Evolutionary conservation across 768 basidiomycete species (phyloP).

Genomic region (Pleurotus pulmonarius): DNA sequence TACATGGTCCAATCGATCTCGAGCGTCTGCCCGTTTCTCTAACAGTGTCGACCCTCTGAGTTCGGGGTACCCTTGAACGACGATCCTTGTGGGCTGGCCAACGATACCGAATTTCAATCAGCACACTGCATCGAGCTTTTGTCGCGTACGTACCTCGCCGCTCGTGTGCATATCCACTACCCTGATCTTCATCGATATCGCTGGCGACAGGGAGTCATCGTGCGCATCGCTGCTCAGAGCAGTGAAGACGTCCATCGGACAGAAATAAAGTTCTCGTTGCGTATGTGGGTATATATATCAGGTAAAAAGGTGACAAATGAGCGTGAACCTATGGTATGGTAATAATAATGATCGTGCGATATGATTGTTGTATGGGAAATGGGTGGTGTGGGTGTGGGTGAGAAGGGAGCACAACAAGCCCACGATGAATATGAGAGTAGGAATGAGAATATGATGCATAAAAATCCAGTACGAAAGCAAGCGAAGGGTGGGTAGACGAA

Average conservation of each 20-base stretch:
- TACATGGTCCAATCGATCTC: conserved; percentile 15
- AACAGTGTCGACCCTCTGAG: conserved; percentile 29
- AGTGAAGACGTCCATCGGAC: conserved; percentile 16
- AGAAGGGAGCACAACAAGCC: too few species aligned
- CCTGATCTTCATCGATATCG: conserved; percentile 18
- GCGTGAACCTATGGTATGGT: background rate
- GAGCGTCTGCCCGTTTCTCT: conserved; percentile 28
- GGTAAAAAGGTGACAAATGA: conserved; percentile 2
- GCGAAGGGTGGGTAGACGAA: conserved; percentile 8
- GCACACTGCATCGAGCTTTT: background rate
- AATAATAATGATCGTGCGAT: conserved; percentile 4
- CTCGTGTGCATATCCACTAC: conserved; percentile 35
- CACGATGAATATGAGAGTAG: too few species aligned
- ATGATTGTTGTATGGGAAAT: background rate
- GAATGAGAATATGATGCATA: background rate
- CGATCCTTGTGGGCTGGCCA: conserved; percentile 33
- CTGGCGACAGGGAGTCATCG: background rate
- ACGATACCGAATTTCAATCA: background rate
- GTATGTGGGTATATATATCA: background rate
- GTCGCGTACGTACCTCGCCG: conserved; percentile 24
- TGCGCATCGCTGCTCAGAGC: background rate
- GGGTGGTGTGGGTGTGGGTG: too few species aligned
- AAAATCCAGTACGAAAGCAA: conserved; percentile 3
- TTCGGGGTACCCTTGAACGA: conserved; percentile 27
- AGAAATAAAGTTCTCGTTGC: background rate